Evolutionary conservation across 148 eudicot genomes (phyloP).

Genomic region (Amaranthus cruentus): DNA sequence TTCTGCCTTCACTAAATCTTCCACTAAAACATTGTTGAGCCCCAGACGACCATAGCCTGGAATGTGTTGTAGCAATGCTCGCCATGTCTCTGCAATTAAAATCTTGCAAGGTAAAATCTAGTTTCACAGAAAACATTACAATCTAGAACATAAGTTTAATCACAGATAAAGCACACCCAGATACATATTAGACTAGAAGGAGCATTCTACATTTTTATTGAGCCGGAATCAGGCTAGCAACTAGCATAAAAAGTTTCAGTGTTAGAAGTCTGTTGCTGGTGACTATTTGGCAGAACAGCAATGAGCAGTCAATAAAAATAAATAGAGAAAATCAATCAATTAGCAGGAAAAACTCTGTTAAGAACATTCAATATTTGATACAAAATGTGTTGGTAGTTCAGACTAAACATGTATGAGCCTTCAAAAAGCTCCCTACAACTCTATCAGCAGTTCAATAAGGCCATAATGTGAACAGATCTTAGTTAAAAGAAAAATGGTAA

Average conservation of each 20-base stretch:
- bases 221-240: neutral
- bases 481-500: no score
- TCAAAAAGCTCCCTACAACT: no score
- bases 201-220: neutral
- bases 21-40: slow-evolving; percentile 21
- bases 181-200: neutral
- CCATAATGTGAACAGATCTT: no score
- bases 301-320: neutral
- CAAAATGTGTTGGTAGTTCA: neutral
- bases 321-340: neutral
- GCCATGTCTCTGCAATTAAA: slow-evolving; percentile 29
- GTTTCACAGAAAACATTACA: neutral
- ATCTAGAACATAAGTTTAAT: neutral
- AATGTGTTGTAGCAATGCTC: slow-evolving; percentile 28
- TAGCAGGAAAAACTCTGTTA: neutral
- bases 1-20: slow-evolving; percentile 19
- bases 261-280: neutral
- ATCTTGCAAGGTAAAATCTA: neutral
- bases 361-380: neutral
- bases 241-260: neutral
- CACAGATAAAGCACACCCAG: neutral
- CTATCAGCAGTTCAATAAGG: no score
- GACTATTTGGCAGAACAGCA: neutral
- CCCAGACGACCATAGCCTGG: slow-evolving; percentile 28
- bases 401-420: no score